phyloP scores from a whole-genome alignment of 805 yeast genomes.

The Cyberlindnera saturnus region DNA sequence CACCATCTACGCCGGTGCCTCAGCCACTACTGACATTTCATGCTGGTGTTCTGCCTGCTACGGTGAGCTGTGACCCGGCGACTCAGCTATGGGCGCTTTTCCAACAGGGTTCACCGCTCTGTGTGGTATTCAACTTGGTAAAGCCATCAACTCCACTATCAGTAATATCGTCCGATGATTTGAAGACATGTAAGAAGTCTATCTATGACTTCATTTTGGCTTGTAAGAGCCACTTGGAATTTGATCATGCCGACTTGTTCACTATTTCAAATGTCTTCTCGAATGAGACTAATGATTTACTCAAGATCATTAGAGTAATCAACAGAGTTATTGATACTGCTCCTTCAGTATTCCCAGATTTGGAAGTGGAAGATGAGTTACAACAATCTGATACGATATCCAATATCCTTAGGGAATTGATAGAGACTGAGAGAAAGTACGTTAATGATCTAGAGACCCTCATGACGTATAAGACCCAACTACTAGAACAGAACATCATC shows the following conservation, averaged over 20 bases:
- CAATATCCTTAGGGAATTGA: slow-evolving; percentile 76
- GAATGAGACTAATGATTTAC: slow-evolving; percentile 69
- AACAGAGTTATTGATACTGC: slow-evolving; percentile 53
- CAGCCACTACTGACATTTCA: slow-evolving; percentile 48
- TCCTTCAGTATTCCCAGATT: slow-evolving; percentile 34
- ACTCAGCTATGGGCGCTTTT: slow-evolving; percentile 84
- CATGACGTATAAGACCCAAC: slow-evolving; percentile 58
- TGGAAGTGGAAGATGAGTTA: slow-evolving; percentile 24
- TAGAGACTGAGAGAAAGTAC: slow-evolving; percentile 87
- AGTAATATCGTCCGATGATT: slow-evolving; percentile 69
- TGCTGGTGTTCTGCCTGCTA: slow-evolving; percentile 73
- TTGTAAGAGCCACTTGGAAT: slow-evolving; percentile 67
- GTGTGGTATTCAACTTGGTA: slow-evolving; percentile 74
- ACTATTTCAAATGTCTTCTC: slow-evolving; percentile 87
- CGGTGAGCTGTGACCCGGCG: slow-evolving; percentile 80
- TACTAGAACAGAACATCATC: slow-evolving; percentile 58
- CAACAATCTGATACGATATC: slow-evolving; percentile 50
- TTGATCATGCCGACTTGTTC: slow-evolving; percentile 78
- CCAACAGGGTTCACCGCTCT: slow-evolving; percentile 89
- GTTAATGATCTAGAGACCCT: slow-evolving; percentile 85
- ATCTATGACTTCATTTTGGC: slow-evolving; percentile 87
- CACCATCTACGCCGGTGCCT: slow-evolving; percentile 20
- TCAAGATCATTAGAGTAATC: slow-evolving; percentile 71
- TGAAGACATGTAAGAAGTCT: slow-evolving; percentile 78
- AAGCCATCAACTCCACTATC: slow-evolving; percentile 53